Evolutionary conservation across 805 yeast species (phyloP).

Genomic region (Spathaspora arborariae): DNA sequence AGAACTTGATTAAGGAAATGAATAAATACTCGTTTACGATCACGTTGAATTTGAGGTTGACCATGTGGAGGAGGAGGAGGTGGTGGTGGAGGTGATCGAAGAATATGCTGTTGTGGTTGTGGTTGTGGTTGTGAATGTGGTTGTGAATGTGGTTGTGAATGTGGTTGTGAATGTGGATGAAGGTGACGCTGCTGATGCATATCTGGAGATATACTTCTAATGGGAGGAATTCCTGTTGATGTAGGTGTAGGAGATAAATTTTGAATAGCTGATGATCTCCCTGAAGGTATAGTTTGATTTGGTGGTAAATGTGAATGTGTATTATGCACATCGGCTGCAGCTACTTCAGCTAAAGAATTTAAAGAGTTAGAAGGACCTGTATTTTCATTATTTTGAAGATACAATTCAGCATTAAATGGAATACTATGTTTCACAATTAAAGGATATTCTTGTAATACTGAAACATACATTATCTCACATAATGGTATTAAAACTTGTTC

Average conservation of each 20-base stretch:
- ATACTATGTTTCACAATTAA: constrained; percentile 43
- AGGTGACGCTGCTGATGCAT: neutral
- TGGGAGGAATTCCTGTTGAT: neutral
- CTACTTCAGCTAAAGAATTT: constrained; percentile 34
- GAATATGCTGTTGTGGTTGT: neutral
- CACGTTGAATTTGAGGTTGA: constrained; percentile 17
- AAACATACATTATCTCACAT: constrained; percentile 63
- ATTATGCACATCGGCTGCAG: constrained; percentile 10
- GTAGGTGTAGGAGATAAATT: neutral
- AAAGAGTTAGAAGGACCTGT: constrained; percentile 14
- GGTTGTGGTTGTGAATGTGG: constrained; percentile 3
- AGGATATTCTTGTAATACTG: constrained; percentile 63
- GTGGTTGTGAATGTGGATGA: constrained; percentile 4
- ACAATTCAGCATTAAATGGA: constrained; percentile 20
- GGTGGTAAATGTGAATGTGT: constrained; percentile 3
- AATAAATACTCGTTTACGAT: constrained; percentile 34
- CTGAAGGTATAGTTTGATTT: neutral
- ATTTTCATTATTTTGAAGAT: neutral
- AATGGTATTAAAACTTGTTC: constrained; percentile 62
- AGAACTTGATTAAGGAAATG: constrained; percentile 53
- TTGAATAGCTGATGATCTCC: neutral
- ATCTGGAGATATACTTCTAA: constrained; percentile 3
- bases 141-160: neutral
- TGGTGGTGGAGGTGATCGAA: constrained; percentile 6
- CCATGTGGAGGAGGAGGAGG: constrained; percentile 27